Evolutionary conservation across 805 yeast genomes (phyloP), one percentile per base, ranked within the genome.

Genomic region (Wickerhamomyces pijperi): DNA sequence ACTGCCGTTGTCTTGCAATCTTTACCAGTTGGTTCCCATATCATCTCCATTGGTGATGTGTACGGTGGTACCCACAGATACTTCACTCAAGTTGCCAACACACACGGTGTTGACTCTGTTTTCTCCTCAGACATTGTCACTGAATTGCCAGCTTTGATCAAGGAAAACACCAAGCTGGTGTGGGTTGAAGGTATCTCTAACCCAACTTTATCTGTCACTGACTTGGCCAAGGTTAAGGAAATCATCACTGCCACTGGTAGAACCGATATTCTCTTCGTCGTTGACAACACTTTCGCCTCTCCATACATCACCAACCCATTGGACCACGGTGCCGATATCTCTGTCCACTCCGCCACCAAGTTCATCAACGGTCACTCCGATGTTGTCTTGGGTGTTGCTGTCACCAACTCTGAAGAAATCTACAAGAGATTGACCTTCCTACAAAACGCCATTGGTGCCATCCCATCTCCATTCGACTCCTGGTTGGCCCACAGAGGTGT

Each of bases 401-500:
- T 82, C 39, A 75, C 85, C 48, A 82, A 76, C 68, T 60, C 61
- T 50, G 77, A 72, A 41, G 67, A 55, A 37, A 63, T 82, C 51
- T 75, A 75, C 63, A 77, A 77, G 50, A 67, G 68, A 54, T 70
- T 78, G 61, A 70, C 82, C 44, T 84, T 82, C 67, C 69, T 84
- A 60, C 94, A 85, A 63, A 84, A 84, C 53, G 94, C 94, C 47
- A 68, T 82, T 52, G 95, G 95, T 45, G 86, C 94, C 20, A 74
- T 85, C 46, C 94, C 94, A 47, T 82, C 94, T 17, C 84, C 95
- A 39, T 86, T 85, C 59, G 95, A 86, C 64, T 73, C 86, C 33
- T 85, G 94, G 94, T 77, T 84, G 60, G 88, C 94, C 40, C 95
- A 84, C 70, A 74, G 95, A 60, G 95, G 95, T 56, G 70, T 85